Evolutionary conservation across 768 basidiomycete species (phyloP), one percentile per base, ranked within the genome.

Genomic region (Agaricus bisporus): DNA sequence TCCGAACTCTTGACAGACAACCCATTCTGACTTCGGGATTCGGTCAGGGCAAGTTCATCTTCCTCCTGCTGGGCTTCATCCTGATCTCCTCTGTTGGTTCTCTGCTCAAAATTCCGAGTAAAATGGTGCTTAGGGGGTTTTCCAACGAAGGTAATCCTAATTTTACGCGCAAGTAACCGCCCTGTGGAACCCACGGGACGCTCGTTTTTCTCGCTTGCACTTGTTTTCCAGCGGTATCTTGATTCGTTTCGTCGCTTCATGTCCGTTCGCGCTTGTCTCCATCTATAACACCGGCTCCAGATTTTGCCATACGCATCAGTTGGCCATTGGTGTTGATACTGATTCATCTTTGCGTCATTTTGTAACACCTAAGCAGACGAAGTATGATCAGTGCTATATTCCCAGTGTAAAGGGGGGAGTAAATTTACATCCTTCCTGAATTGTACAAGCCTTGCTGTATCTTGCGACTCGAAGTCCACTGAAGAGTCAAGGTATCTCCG

Each of bases 311-410:
- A 51, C n/a, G 49, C 29, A 22, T 51, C 49, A 11, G 42, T 22
- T 20, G 49, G 48, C 56, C 56, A 56, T 17, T 49, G 50, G 17
- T 17, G 14, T 15, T 18, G 18, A n/a, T 47, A 48, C 4, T 35
- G 20, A 38, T 12, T 28, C 41, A 55, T 26, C 35, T 49, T 49
- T 18, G 14, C 6, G 35, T 50, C 43, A 18, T 28, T 41, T 41
- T 42, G n/a, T 18, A 36, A 22, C 35, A 51, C 49, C 49, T 51
- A 20, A 5, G 3, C 8, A 43, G 20, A 12, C 17, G 11, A 32
- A 18, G 9, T 29, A 5, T 9, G 17, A 22, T 48, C 41, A 32
- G 38, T 32, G 9, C 32, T 17, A 18, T n/a, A 15, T 12, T 28
- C 15, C 12, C 28, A 2, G 18, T 20, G 35, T 10, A 35, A 10